Evolutionary conservation across 345 rosid genomes (phyloP).

Genomic region (Sisymbrium altissimum): DNA sequence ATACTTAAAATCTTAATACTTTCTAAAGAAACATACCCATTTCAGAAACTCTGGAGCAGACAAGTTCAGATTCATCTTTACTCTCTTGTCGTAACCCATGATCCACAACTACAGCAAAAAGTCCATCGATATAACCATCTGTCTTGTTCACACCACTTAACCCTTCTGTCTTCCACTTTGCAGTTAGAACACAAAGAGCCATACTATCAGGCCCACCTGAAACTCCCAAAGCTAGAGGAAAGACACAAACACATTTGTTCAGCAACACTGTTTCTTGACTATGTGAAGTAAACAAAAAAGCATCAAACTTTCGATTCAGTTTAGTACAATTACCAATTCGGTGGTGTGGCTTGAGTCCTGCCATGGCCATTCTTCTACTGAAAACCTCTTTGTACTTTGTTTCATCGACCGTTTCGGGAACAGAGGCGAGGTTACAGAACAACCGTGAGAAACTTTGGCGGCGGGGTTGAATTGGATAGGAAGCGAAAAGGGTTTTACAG

Average conservation of each 20-base stretch:
- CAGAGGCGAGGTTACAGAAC: constrained; percentile 40
- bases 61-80: constrained; percentile 64
- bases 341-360: constrained; percentile 84
- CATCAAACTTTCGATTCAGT: constrained; percentile 10
- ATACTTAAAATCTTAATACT: background rate
- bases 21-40: constrained; percentile 52
- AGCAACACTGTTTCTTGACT: background rate
- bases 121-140: constrained; percentile 63
- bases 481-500: constrained; percentile 26
- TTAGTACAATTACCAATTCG: constrained; percentile 53
- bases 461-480: constrained; percentile 12
- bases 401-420: constrained; percentile 35
- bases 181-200: constrained; percentile 79
- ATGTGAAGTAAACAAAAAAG: background rate
- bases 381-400: constrained; percentile 50
- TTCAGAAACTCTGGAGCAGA: constrained; percentile 57
- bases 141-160: constrained; percentile 24
- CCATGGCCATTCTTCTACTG: constrained; percentile 69
- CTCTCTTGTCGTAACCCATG: constrained; percentile 83
- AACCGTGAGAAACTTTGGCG: constrained; percentile 36
- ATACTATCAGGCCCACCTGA: constrained; percentile 97
- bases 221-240: constrained; percentile 66
- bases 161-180: constrained; percentile 71
- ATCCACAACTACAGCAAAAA: constrained; percentile 81
- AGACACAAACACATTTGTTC: background rate